phyloP scores from a whole-genome alignment of 331 rosid species.

The Dryas integrifolia region DNA sequence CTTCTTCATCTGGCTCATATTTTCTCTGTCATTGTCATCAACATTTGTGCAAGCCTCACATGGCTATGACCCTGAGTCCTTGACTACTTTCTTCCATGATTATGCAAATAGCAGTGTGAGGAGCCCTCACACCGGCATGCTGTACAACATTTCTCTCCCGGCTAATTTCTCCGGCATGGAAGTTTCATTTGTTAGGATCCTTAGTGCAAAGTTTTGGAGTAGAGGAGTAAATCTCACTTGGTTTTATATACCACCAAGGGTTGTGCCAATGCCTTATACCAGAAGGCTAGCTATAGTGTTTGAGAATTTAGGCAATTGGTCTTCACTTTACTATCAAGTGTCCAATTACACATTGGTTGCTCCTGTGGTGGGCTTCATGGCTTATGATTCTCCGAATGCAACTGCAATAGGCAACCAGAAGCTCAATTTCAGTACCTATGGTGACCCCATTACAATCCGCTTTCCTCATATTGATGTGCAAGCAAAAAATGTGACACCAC shows the following conservation, averaged over 20 bases:
- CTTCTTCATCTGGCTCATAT: constrained; percentile 29
- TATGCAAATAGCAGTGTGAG: constrained; percentile 27
- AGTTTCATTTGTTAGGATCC: constrained; percentile 46
- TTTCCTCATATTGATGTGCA: constrained; percentile 30
- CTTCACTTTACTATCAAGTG: constrained; percentile 54
- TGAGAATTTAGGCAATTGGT: constrained; percentile 78
- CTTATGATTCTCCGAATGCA: constrained; percentile 46
- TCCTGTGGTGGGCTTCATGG: constrained; percentile 66
- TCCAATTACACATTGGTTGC: constrained; percentile 62
- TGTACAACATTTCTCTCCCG: constrained; percentile 59
- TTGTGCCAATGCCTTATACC: constrained; percentile 39
- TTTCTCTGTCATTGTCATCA: constrained; percentile 31
- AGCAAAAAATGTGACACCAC: constrained; percentile 34
- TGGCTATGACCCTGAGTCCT: constrained; percentile 35
- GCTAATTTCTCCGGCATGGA: constrained; percentile 68
- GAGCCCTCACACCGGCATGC: constrained; percentile 47
- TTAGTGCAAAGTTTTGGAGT: constrained; percentile 43
- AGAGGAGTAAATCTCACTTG: constrained; percentile 53
- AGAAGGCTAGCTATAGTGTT: constrained; percentile 55
- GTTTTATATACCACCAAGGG: constrained; percentile 52
- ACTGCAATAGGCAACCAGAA: constrained; percentile 21
- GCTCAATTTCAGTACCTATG: constrained; percentile 33
- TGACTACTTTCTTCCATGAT: constrained; percentile 44
- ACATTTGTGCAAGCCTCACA: constrained; percentile 30
- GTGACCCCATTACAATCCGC: constrained; percentile 45